Conservation (phyloP, 108 stramenopile genomes). For the Skeletonema tropicum region DNA sequence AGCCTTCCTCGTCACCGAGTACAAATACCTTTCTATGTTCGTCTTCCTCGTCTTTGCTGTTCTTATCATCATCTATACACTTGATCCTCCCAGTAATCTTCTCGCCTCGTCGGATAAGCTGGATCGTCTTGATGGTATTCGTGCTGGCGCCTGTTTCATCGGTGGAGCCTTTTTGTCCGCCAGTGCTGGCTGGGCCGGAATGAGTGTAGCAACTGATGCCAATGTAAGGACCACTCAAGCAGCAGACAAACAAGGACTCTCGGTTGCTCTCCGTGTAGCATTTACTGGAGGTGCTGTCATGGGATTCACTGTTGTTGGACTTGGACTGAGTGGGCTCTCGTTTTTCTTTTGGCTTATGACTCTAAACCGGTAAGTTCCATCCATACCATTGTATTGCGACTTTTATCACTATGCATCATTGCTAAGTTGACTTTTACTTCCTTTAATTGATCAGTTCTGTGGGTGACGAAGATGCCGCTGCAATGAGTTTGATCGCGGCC, state of each 20-base stretch:
- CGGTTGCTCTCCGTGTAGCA: slow-evolving; percentile 83
- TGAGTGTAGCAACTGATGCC: slow-evolving; percentile 91
- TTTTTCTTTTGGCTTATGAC: slow-evolving; percentile 38
- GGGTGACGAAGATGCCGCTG: slow-evolving; percentile 47
- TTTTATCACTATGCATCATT: not conserved
- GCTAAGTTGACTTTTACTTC: not conserved
- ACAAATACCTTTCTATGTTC: slow-evolving; percentile 87
- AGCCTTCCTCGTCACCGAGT: slow-evolving; percentile 92
- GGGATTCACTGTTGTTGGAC: slow-evolving; percentile 56
- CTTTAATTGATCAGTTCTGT: not conserved
- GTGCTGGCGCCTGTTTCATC: slow-evolving; percentile 84
- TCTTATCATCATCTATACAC: slow-evolving; percentile 58
- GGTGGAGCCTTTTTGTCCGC: slow-evolving; percentile 88
- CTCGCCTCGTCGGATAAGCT: slow-evolving; percentile 2
- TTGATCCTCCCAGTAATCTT: slow-evolving; percentile 51
- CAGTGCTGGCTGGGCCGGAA: slow-evolving; percentile 82
- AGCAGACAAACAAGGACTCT: slow-evolving; percentile 78
- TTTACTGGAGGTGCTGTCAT: slow-evolving; percentile 87
- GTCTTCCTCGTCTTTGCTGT: slow-evolving; percentile 61
- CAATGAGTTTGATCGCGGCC: slow-evolving; percentile 10
- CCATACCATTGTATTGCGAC: not conserved
- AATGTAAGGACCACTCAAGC: slow-evolving; percentile 94
- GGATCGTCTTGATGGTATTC: slow-evolving; percentile 68
- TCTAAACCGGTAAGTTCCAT: slow-evolving; percentile 1
- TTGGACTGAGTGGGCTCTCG: slow-evolving; percentile 60